Conservation (phyloP, 352 stramenopile species). For the Albugo candida region DNA sequence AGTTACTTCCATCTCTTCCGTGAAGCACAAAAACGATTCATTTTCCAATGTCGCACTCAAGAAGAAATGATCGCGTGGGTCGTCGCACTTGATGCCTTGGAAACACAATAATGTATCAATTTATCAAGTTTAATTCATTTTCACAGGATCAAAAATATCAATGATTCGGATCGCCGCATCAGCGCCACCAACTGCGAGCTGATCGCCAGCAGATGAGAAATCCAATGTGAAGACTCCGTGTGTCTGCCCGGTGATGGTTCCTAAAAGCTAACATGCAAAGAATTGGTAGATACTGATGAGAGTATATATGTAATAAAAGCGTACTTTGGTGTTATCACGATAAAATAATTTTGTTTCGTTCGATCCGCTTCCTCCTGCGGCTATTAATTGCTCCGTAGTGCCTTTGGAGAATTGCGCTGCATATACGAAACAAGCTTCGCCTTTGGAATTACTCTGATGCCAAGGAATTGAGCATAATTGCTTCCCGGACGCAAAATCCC, state of each 20-base stretch:
- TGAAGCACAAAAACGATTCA: constrained; percentile 40
- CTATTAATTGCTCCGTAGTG: constrained; percentile 41
- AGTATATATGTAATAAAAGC: neutral
- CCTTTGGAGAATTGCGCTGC: constrained; percentile 72
- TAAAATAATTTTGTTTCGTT: constrained; percentile 87
- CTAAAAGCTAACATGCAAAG: constrained; percentile 23
- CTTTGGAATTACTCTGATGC: constrained; percentile 62
- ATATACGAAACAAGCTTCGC: constrained; percentile 78
- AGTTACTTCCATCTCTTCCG: too few relatives aligned
- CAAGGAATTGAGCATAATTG: constrained; percentile 56
- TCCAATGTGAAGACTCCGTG: constrained; percentile 75
- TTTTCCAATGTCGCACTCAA: constrained; percentile 64
- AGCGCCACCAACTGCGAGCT: constrained; percentile 70
- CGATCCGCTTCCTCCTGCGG: constrained; percentile 66
- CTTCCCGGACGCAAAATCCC: constrained; percentile 78
- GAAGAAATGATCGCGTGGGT: constrained; percentile 68
- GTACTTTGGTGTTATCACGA: constrained; percentile 31
- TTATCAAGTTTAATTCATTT: too few relatives aligned
- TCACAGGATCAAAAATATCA: constrained; percentile 61
- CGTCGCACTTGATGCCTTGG: constrained; percentile 12
- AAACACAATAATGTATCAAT: too few relatives aligned
- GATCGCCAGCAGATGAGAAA: constrained; percentile 48
- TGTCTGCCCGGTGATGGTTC: constrained; percentile 63
- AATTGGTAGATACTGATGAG: neutral
- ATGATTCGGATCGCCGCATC: constrained; percentile 80